phyloP scores from a whole-genome alignment of 306 rosid genomes.

The Quercus agrifolia region DNA sequence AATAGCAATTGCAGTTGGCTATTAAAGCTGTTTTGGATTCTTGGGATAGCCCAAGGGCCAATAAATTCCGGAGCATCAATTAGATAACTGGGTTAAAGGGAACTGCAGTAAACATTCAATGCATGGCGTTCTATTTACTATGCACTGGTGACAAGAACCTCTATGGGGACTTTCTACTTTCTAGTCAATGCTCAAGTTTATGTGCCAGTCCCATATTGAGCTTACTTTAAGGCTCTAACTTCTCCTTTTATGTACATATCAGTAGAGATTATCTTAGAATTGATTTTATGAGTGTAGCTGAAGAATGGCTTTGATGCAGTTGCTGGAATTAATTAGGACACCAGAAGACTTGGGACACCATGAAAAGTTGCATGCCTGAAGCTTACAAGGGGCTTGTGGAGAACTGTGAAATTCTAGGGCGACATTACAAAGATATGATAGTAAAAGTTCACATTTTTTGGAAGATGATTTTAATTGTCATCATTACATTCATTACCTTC shows the following conservation, averaged over 20 bases:
- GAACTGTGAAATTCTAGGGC: slow-evolving; percentile 84
- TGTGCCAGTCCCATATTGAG: slow-evolving; percentile 18
- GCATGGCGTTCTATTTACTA: slow-evolving; percentile 91
- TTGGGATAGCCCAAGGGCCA: slow-evolving; percentile 96
- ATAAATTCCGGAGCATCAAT: slow-evolving; percentile 76
- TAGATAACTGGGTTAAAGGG: slow-evolving; percentile 84
- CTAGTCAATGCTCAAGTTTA: slow-evolving; percentile 83
- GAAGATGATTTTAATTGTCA: background rate
- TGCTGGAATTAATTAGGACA: slow-evolving; percentile 83
- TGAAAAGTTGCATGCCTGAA: slow-evolving; percentile 84
- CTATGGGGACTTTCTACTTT: slow-evolving; percentile 78
- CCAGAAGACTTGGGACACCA: slow-evolving; percentile 74
- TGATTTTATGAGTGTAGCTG: slow-evolving; percentile 7
- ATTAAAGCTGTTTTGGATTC: slow-evolving; percentile 91
- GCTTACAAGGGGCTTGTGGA: slow-evolving; percentile 86
- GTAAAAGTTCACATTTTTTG: slow-evolving; percentile 28
- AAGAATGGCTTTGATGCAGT: slow-evolving; percentile 58
- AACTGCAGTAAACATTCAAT: slow-evolving; percentile 93
- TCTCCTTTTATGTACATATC: background rate
- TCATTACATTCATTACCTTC: background rate
- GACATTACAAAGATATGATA: slow-evolving; percentile 97
- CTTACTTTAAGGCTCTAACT: slow-evolving; percentile 6
- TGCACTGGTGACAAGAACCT: slow-evolving; percentile 95
- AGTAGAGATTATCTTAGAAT: slow-evolving; percentile 1
- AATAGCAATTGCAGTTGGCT: slow-evolving; percentile 69